phyloP scores from a whole-genome alignment of 768 basidiomycete species.

The Sarcodon sp. region DNA sequence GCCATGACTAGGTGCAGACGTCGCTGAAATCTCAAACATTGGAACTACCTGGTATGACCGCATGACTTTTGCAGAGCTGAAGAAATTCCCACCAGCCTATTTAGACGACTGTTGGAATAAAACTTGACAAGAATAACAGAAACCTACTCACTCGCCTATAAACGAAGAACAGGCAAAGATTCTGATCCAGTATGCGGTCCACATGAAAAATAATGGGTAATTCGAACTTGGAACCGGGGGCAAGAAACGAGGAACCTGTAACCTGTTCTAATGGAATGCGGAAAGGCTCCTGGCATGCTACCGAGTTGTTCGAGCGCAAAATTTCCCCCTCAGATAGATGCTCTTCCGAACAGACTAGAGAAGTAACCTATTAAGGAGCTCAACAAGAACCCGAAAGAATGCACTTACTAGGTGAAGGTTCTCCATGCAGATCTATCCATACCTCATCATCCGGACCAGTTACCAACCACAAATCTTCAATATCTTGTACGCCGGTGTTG shows the following conservation, averaged over 20 bases:
- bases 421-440: constrained; percentile 27
- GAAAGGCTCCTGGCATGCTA: constrained; percentile 32
- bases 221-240: constrained; percentile 34
- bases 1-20: constrained; percentile 36
- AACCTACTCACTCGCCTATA: constrained; percentile 42
- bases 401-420: no score
- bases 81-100: constrained; percentile 35
- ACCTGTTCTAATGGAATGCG: constrained; percentile 25
- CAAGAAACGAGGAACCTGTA: constrained; percentile 17
- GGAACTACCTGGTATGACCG: constrained; percentile 48
- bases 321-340: constrained; percentile 8
- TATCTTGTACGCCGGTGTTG: constrained; percentile 48
- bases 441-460: constrained; percentile 46
- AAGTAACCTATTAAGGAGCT: no score
- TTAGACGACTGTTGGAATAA: neutral
- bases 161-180: constrained; percentile 50
- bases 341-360: no score
- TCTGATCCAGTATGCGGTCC: constrained; percentile 29
- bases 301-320: constrained; percentile 15
- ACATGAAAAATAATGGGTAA: constrained; percentile 46
- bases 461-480: constrained; percentile 66
- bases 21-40: constrained; percentile 39
- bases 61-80: constrained; percentile 42
- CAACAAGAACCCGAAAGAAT: no score
- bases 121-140: neutral